phyloP scores from a whole-genome alignment of 2,329 filamentous ascomycete genomes.

The Setomelanomma holmii region DNA sequence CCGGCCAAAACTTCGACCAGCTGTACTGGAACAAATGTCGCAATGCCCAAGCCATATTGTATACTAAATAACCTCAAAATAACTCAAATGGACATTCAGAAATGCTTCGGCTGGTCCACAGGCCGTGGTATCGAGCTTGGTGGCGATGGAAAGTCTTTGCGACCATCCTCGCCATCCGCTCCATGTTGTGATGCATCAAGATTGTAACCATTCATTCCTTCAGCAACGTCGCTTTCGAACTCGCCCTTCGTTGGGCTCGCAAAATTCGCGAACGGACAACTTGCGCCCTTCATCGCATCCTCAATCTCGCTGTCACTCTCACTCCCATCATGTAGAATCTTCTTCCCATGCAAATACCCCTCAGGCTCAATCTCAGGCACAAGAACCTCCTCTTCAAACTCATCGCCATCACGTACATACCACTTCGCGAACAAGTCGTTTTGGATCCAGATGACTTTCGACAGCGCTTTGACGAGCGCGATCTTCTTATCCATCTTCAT shows the following conservation, averaged over 20 bases:
- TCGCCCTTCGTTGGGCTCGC: conserved; percentile 18
- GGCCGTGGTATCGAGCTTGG: conserved; percentile 21
- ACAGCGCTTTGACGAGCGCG: conserved; percentile 75
- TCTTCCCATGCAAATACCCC: conserved; percentile 47
- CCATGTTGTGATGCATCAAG: neutral
- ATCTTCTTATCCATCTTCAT: conserved; percentile 73
- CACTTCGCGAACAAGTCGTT: conserved; percentile 87
- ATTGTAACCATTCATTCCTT: conserved; percentile 14
- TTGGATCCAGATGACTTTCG: conserved; percentile 87
- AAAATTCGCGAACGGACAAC: conserved; percentile 43
- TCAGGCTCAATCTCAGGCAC: conserved; percentile 47
- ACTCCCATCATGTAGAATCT: conserved; percentile 36
- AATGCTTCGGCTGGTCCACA: conserved; percentile 5
- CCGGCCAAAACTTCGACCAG: conserved; percentile 5
- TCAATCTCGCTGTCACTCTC: conserved; percentile 41
- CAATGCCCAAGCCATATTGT: neutral
- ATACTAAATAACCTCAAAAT: neutral
- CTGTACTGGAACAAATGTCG: conserved; percentile 5
- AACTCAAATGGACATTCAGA: neutral
- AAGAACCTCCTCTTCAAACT: conserved; percentile 57
- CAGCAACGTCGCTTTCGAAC: conserved; percentile 5
- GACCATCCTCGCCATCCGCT: neutral
- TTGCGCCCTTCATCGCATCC: conserved; percentile 26
- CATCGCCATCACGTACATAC: conserved; percentile 74
- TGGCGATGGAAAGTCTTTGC: neutral